phyloP scores from a whole-genome alignment of 2,329 filamentous ascomycete genomes.

The Colletotrichum godetiae region DNA sequence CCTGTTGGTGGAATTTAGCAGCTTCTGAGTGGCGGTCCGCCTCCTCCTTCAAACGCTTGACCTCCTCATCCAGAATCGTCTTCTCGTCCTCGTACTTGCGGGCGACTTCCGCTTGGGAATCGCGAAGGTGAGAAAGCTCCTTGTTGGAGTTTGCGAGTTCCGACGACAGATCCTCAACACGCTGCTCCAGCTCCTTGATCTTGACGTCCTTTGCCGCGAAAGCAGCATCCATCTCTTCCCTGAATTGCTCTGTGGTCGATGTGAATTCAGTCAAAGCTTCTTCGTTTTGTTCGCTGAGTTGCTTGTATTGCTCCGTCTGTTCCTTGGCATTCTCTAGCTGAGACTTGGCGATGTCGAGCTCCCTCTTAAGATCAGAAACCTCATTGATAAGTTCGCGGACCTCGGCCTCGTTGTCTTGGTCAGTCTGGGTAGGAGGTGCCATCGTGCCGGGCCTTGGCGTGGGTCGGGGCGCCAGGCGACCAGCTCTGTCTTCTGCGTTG shows the following conservation, averaged over 20 bases:
- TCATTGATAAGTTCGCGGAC: constrained; percentile 87
- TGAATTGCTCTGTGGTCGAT: constrained; percentile 85
- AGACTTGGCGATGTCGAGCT: constrained; percentile 82
- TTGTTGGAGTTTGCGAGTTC: constrained; percentile 86
- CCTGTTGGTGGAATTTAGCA: constrained; percentile 87
- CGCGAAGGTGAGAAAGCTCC: constrained; percentile 83
- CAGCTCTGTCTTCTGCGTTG: constrained; percentile 87
- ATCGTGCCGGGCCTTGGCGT: constrained; percentile 67
- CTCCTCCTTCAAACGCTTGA: constrained; percentile 84
- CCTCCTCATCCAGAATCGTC: constrained; percentile 79
- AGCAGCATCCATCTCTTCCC: constrained; percentile 83
- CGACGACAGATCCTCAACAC: constrained; percentile 83
- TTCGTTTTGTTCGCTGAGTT: constrained; percentile 87
- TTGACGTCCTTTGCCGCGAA: constrained; percentile 82
- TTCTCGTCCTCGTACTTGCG: constrained; percentile 86
- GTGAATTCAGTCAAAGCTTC: constrained; percentile 85
- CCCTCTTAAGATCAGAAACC: constrained; percentile 86
- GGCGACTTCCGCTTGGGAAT: constrained; percentile 80
- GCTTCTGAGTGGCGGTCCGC: constrained; percentile 83
- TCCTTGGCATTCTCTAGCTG: constrained; percentile 85
- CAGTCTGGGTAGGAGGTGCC: constrained; percentile 55
- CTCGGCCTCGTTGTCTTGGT: constrained; percentile 66
- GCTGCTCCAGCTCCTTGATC: constrained; percentile 84
- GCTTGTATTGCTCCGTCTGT: constrained; percentile 88
- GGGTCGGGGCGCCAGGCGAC: constrained; percentile 83